A percentile compares a stretch with the other conserved stretches of the same genome.
These are phyloP conservation scores for Gamarada debralockiae DNA, from an alignment of 495 filamentous ascomycete species.

Conservation along the genomic window DNA sequence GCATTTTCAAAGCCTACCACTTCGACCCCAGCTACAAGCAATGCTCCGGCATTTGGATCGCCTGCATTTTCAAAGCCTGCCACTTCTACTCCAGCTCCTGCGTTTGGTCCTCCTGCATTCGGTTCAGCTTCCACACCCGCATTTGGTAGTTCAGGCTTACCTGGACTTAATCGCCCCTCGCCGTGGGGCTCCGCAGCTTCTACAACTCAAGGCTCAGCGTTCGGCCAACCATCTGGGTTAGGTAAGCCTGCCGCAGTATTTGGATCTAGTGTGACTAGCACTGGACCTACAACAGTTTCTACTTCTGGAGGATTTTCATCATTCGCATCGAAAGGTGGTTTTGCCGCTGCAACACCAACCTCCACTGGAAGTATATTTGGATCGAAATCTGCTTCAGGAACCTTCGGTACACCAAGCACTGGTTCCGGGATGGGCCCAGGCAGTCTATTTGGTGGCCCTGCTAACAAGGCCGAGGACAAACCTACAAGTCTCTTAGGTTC, in stretches of 20 bases:
- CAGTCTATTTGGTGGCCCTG: constrained; percentile 16
- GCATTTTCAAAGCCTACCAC: constrained; percentile 27
- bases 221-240: constrained; percentile 30
- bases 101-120: constrained; percentile 32
- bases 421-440: constrained; percentile 1
- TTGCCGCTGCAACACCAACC: constrained; percentile 38
- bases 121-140: constrained; percentile 32
- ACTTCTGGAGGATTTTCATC: constrained; percentile 49
- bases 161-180: constrained; percentile 33
- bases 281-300: constrained; percentile 8
- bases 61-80: constrained; percentile 20
- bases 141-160: constrained; percentile 47
- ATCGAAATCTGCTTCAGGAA: constrained; percentile 28
- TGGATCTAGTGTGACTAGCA: constrained; percentile 8
- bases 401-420: constrained; percentile 10
- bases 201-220: constrained; percentile 21
- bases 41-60: constrained; percentile 31
- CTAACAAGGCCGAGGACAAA: constrained; percentile 1
- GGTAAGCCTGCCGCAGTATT: constrained; percentile 17
- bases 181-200: constrained; percentile 35
- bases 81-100: constrained; percentile 15
- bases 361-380: constrained; percentile 43
- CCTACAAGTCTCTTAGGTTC: constrained; percentile 23
- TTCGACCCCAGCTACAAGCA: constrained; percentile 11
- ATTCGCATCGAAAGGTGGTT: constrained; percentile 56